phyloP scores from a whole-genome alignment of 805 yeast species.

The Saturnispora diversa region DNA sequence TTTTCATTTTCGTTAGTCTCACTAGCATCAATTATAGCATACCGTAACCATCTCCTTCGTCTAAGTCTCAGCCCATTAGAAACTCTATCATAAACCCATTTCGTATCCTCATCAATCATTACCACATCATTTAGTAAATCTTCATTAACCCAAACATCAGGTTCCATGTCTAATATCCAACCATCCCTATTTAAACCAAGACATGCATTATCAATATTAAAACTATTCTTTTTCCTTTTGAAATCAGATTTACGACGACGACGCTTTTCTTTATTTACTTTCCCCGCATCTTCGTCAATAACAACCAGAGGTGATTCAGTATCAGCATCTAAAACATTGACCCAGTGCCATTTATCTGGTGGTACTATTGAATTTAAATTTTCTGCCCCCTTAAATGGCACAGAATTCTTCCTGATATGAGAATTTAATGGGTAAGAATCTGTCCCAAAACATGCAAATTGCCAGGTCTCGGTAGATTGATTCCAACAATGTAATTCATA shows the following conservation, averaged over 20 bases:
- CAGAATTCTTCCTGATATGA: constrained; percentile 28
- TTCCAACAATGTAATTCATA: constrained; percentile 58
- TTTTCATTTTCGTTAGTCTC: constrained; percentile 17
- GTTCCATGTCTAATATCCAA: constrained; percentile 65
- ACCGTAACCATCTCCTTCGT: constrained; percentile 62
- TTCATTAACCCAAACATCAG: constrained; percentile 52
- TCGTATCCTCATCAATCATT: constrained; percentile 61
- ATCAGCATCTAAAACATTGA: constrained; percentile 4
- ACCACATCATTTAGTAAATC: constrained; percentile 45
- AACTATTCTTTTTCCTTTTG: constrained; percentile 4
- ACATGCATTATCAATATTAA: background rate
- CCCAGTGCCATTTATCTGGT: constrained; percentile 54
- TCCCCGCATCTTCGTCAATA: constrained; percentile 9
- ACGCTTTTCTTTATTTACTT: constrained; percentile 8
- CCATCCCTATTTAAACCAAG: constrained; percentile 24
- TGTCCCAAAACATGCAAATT: constrained; percentile 47
- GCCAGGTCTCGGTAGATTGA: constrained; percentile 50
- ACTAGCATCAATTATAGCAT: constrained; percentile 26
- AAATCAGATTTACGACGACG: constrained; percentile 1
- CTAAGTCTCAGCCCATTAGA: constrained; percentile 32
- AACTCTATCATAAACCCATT: constrained; percentile 73
- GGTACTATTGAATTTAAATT: constrained; percentile 39
- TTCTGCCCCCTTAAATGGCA: constrained; percentile 24
- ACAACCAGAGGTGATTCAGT: constrained; percentile 1
- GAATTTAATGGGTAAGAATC: constrained; percentile 48